Percentiles rank a stretch among this genome's conserved stretches.
Conservation (phyloP, 805 yeast species). For the Saccharomyces jurei region DNA sequence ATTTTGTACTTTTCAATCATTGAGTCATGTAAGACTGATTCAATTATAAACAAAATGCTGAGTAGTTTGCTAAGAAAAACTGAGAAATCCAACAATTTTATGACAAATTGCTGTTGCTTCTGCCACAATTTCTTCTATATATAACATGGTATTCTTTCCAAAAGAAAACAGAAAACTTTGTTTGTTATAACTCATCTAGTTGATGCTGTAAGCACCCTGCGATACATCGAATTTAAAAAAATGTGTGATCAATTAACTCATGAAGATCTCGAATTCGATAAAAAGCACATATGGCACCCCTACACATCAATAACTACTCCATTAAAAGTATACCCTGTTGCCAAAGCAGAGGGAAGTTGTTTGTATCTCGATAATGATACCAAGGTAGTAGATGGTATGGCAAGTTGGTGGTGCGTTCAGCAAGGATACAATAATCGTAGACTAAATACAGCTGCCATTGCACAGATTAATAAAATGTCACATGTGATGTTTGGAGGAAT, state of each 20-base stretch:
- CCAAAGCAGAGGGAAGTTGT: constrained; percentile 17
- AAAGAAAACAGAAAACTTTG: neutral
- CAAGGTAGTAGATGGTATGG: constrained; percentile 25
- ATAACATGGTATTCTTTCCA: neutral
- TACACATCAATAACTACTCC: constrained; percentile 25
- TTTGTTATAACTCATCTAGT: no score
- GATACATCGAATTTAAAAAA: neutral
- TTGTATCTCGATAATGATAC: constrained; percentile 12
- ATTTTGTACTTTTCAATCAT: neutral
- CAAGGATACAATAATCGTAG: constrained; percentile 27
- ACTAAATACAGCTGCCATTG: constrained; percentile 25
- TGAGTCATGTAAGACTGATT: neutral
- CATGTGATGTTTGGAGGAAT: constrained; percentile 27
- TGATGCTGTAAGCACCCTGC: neutral
- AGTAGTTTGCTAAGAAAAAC: no score
- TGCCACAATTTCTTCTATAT: neutral
- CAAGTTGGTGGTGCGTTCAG: constrained; percentile 31
- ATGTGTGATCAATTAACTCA: neutral
- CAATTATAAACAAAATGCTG: neutral
- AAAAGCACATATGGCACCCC: constrained; percentile 28
- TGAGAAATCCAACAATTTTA: neutral
- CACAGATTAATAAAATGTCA: constrained; percentile 28
- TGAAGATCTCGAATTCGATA: constrained; percentile 15
- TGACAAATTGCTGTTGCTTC: neutral
- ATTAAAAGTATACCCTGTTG: constrained; percentile 19